These are phyloP conservation scores for Pluteus cervinus DNA, from an alignment of 768 basidiomycete species.

Conservation along the genomic window DNA sequence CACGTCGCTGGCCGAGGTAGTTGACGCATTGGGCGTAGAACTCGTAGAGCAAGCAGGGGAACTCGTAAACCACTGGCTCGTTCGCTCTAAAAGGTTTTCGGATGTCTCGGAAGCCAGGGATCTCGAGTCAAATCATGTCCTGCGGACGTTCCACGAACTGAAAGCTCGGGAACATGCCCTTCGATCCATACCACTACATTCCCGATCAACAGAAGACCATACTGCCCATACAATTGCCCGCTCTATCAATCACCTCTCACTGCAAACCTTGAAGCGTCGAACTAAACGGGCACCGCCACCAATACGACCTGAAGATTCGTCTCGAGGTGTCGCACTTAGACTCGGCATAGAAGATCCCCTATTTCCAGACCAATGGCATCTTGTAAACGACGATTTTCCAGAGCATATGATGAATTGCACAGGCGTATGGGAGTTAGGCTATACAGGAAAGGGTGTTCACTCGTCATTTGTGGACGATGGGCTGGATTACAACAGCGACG, in stretches of 20 bases:
- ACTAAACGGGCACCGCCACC: constrained; percentile 72
- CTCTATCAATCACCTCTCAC: constrained; percentile 55
- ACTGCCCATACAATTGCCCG: constrained; percentile 40
- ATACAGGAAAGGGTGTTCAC: constrained; percentile 82
- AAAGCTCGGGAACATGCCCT: constrained; percentile 24
- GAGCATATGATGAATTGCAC: constrained; percentile 92
- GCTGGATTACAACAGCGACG: constrained; percentile 82
- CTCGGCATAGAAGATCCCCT: constrained; percentile 77
- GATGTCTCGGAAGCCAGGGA: constrained; percentile 22
- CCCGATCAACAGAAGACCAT: constrained; percentile 36
- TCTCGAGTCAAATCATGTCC: constrained; percentile 38
- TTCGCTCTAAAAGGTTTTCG: constrained; percentile 46
- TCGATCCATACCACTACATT: constrained; percentile 17
- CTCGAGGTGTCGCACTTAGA: constrained; percentile 44
- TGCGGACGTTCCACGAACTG: constrained; percentile 42
- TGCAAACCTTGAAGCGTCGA: constrained; percentile 62
- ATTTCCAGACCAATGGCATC: constrained; percentile 88
- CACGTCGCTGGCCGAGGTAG: constrained; percentile 51
- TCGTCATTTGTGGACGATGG: constrained; percentile 94
- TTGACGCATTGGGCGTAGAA: constrained; percentile 64
- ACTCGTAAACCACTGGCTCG: constrained; percentile 76
- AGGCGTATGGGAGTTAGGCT: constrained; percentile 83
- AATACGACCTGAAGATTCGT: constrained; percentile 29
- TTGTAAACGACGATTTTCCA: constrained; percentile 80
- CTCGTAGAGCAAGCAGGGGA: constrained; percentile 87